These are phyloP conservation scores for Irpex sp. DNA, from an alignment of 1,284 basidiomycete species.

Conservation along the genomic window DNA sequence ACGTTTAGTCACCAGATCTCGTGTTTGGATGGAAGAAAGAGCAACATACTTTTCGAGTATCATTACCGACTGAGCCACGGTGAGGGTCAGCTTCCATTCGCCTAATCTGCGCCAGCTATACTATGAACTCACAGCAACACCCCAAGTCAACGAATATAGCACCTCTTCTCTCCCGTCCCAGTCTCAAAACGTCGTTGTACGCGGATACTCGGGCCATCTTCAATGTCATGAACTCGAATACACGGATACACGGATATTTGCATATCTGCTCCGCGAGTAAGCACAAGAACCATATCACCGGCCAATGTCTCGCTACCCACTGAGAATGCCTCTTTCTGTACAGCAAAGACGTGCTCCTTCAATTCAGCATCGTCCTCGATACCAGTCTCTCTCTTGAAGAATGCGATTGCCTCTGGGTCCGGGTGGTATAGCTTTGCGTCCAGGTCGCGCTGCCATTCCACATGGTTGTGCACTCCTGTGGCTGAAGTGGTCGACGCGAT, in stretches of 20 bases:
- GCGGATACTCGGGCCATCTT: constrained; percentile 42
- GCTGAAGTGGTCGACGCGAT: too few relatives aligned
- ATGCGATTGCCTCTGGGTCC: constrained; percentile 37
- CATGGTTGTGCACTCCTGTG: background rate
- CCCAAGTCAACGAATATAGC: constrained; percentile 52
- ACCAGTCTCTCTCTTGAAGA: constrained; percentile 49
- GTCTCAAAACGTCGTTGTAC: constrained; percentile 46
- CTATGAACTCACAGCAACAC: constrained; percentile 48
- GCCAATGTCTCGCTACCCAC: constrained; percentile 28
- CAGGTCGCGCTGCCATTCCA: background rate
- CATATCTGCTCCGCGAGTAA: constrained; percentile 32
- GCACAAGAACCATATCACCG: background rate
- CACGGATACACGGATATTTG: constrained; percentile 49
- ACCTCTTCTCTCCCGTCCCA: constrained; percentile 41
- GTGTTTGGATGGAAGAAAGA: too few relatives aligned
- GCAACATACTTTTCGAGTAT: constrained; percentile 39
- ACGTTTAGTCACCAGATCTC: background rate
- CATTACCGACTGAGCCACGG: constrained; percentile 44
- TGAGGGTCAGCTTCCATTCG: background rate
- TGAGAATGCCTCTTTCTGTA: constrained; percentile 53
- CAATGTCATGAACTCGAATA: constrained; percentile 43
- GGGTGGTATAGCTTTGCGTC: constrained; percentile 13
- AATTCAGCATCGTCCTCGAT: constrained; percentile 47
- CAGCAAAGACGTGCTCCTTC: constrained; percentile 50
- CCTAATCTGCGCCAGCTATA: too few relatives aligned